Percentiles rank a stretch among this genome's conserved stretches.
Evolutionary conservation across 192 early-diverging fungal genomes (phyloP).

Genomic region (Coemansia sp.): DNA sequence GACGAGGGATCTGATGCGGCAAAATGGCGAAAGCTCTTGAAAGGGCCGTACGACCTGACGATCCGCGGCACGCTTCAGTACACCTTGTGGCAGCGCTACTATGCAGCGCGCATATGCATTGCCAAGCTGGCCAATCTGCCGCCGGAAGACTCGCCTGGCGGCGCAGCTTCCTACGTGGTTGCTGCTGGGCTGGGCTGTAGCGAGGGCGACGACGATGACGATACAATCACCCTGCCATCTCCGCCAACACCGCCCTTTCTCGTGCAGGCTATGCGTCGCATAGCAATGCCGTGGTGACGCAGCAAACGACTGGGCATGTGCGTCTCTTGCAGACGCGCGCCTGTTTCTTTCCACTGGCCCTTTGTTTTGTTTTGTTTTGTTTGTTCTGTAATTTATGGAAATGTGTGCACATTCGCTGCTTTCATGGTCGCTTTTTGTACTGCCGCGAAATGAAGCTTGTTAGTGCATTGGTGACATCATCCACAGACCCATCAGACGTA

Average conservation of each 20-base stretch:
- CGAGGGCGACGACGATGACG: slow-evolving; percentile 44
- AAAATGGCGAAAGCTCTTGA: slow-evolving; percentile 41
- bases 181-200: slow-evolving; percentile 47
- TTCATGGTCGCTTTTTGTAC: neutral
- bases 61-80: slow-evolving; percentile 55
- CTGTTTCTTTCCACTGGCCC: neutral
- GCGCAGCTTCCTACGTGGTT: neutral
- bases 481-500: neutral
- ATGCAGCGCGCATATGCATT: slow-evolving; percentile 51
- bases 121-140: slow-evolving; percentile 52
- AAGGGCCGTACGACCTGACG: slow-evolving; percentile 54
- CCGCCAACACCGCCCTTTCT: slow-evolving; percentile 27
- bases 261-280: neutral
- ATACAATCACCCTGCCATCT: slow-evolving; percentile 33
- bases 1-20: slow-evolving; percentile 41
- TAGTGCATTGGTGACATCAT: neutral
- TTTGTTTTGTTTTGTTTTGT: neutral
- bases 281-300: neutral
- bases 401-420: neutral
- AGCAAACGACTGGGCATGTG: neutral
- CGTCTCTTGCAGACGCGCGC: neutral
- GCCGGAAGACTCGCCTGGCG: slow-evolving; percentile 25
- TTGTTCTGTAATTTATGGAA: neutral
- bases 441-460: neutral
- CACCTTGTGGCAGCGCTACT: slow-evolving; percentile 54